Base-by-base conservation (phyloP, 805 yeast species). In the Zygotorulaspora florentina region DNA sequence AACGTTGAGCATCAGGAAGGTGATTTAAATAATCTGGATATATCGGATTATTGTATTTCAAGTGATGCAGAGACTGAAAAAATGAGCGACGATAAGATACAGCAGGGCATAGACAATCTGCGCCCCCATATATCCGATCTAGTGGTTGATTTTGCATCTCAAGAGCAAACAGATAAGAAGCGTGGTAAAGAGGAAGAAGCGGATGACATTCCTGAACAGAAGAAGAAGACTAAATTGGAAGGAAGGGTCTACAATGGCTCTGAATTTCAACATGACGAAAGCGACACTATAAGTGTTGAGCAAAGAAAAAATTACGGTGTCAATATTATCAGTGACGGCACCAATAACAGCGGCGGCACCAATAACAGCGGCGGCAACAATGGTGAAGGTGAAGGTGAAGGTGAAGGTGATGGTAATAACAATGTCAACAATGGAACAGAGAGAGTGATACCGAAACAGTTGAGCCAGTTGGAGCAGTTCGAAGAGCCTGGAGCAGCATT, bases 41-140 rank as follows among this genome's bases (percentile, higher is more conserved):
- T 59, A 18, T 54, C 60, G 9, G 66, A 60, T 36, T 56, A 55
- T 42, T 61, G 58, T 43, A 51, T 63, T 26, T 59, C 66, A 10
- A 83, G 93, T 12, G 96, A 89, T 65, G 96, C 93, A 13, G 97
- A 89, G 62, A 89, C 97, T 0, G 96, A 89, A 60, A 83, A 79
- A 56, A 80, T 88, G 87, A 91, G 80, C 36, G 60, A 67, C 51
- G 61, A 67, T 47, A 55, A 47, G 1, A 47, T 49, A 44, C 50
- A 53, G 43, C 50, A 53, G 43, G 47, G 48, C n/a, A 38, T 45
- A 31, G 26, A 52, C 11, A 54, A 49, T 30, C 29, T 37, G 3
- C 52, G 53, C 13, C 61, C 59, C 13, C 58, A 48, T 25, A 40
- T 59, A 11, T 46, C 56, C 20, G 57, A 58, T 23, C 47, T 53